Conservation (phyloP, 2,329 filamentous ascomycete genomes). For the Ophiostoma montium region DNA sequence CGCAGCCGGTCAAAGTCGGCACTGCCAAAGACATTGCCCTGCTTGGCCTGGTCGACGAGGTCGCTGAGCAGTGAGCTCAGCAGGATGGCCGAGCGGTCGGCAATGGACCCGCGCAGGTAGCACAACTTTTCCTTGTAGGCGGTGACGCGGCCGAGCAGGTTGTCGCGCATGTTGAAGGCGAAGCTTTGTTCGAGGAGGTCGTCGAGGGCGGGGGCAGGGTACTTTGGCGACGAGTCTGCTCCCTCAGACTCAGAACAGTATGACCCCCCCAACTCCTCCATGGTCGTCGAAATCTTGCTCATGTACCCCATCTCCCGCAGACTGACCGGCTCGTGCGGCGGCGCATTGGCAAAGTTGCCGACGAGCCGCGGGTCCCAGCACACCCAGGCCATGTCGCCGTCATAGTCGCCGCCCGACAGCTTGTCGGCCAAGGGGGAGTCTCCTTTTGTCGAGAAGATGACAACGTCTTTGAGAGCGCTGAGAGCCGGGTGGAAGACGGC, state of each 20-base stretch:
- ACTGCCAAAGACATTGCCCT: constrained; percentile 34
- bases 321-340: constrained; percentile 28
- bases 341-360: constrained; percentile 49
- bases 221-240: no score
- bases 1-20: constrained; percentile 27
- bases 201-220: constrained; percentile 15
- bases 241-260: no score
- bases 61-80: constrained; percentile 38
- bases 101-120: constrained; percentile 42
- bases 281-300: constrained; percentile 29
- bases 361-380: constrained; percentile 60
- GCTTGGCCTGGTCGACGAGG: constrained; percentile 44
- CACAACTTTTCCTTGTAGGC: constrained; percentile 47
- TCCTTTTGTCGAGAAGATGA: constrained; percentile 59
- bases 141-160: constrained; percentile 50
- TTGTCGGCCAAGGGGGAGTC: constrained; percentile 49
- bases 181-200: constrained; percentile 41
- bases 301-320: constrained; percentile 36
- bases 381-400: constrained; percentile 66
- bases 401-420: constrained; percentile 68
- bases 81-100: constrained; percentile 26
- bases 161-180: constrained; percentile 40
- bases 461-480: constrained; percentile 58
- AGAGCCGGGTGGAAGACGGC: constrained; percentile 45
- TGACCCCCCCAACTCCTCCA: constrained; percentile 27